Percentiles rank a stretch among this genome's conserved stretches.
Conservation (phyloP, 176 grass and related monocot genomes). For the Lolium multiflorum region DNA sequence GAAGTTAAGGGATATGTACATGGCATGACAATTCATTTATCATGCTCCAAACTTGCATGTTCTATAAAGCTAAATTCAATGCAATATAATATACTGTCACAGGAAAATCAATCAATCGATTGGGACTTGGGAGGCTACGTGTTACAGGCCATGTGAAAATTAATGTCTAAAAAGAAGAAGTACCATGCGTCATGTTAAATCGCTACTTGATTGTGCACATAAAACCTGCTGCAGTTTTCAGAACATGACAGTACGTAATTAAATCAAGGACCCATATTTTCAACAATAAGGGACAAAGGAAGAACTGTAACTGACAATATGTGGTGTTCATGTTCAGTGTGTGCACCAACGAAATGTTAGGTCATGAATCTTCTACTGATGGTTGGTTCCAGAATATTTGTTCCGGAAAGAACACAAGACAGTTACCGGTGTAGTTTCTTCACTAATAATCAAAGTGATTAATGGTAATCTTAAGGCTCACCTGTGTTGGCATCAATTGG, state of each 20-base stretch:
- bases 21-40: neutral
- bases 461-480: neutral
- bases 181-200: neutral
- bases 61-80: neutral
- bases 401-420: neutral
- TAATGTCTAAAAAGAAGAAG: neutral
- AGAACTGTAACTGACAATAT: conserved; percentile 12
- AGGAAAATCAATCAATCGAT: conserved; percentile 11
- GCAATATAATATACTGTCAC: neutral
- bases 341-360: neutral
- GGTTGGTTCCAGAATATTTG: neutral
- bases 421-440: neutral
- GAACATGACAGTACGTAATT: neutral
- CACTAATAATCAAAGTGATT: neutral
- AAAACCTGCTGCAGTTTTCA: neutral
- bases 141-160: conserved; percentile 22
- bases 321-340: conserved; percentile 19
- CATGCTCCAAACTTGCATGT: conserved; percentile 1
- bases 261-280: conserved; percentile 3
- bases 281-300: neutral
- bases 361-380: conserved; percentile 3
- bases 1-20: neutral
- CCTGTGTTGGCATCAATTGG: neutral
- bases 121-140: neutral
- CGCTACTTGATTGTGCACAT: conserved; percentile 7